Percentiles rank a stretch among this genome's conserved stretches.
Evolutionary conservation across 2,329 filamentous ascomycete species (phyloP).

Genomic region (Pyrenochaeta sp.): DNA sequence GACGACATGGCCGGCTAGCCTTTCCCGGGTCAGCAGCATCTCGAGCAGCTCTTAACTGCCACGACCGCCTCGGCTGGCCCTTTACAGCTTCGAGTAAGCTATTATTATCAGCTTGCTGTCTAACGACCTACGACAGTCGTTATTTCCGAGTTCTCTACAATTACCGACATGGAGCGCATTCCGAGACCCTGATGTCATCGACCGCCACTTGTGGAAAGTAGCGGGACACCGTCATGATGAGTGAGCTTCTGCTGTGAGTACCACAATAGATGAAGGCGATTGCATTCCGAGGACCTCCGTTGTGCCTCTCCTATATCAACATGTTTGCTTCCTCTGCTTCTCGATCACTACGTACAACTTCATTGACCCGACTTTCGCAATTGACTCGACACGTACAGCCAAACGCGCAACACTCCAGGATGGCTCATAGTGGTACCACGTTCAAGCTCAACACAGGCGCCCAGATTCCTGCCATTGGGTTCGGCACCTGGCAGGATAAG

Average conservation of each 20-base stretch:
- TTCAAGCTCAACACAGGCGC: constrained; percentile 72
- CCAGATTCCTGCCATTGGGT: constrained; percentile 77
- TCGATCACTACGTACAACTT: constrained; percentile 21
- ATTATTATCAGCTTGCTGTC: not conserved
- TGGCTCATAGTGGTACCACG: constrained; percentile 47
- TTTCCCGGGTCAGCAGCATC: not conserved
- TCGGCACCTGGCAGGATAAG: constrained; percentile 53
- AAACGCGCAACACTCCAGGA: constrained; percentile 28
- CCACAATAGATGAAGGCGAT: not conserved
- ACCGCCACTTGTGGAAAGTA: not conserved
- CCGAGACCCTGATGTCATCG: not conserved
- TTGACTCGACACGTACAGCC: constrained; percentile 23
- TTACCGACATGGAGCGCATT: not conserved
- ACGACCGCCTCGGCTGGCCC: no score
- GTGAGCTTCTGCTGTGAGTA: not conserved
- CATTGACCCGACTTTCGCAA: constrained; percentile 23
- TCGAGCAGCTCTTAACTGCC: not conserved
- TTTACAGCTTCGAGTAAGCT: not conserved
- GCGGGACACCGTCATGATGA: not conserved
- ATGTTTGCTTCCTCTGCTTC: constrained; percentile 27
- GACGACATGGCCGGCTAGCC: not conserved
- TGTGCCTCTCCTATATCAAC: not conserved
- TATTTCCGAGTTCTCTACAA: not conserved
- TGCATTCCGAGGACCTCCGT: not conserved
- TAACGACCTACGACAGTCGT: not conserved